Evolutionary conservation across 2,329 filamentous ascomycete genomes (phyloP).

Genomic region (Metarhizium brunneum): DNA sequence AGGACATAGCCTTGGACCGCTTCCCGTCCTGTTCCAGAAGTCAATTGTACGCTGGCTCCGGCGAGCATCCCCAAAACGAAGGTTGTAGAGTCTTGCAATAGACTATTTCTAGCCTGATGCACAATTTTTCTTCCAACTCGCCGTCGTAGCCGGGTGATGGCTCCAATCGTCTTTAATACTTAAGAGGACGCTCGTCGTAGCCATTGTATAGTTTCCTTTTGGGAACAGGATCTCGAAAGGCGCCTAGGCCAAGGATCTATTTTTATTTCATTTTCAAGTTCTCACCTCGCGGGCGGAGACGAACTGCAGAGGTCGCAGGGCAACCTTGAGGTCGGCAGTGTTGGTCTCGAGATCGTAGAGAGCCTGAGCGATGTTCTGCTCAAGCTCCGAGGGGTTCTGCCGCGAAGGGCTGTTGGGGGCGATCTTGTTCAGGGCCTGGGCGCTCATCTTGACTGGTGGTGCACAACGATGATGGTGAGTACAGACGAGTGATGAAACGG

Average conservation of each 20-base stretch:
- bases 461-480: conserved; percentile 22
- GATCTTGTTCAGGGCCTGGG: conserved; percentile 91
- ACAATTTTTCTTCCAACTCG: not conserved
- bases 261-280: conserved; percentile 29
- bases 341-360: conserved; percentile 99
- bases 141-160: conserved; percentile 7
- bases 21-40: conserved; percentile 62
- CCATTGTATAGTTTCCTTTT: conserved; percentile 24
- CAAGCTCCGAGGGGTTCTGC: conserved; percentile 93
- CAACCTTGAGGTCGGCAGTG: conserved; percentile 93
- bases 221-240: conserved; percentile 36
- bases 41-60: conserved; percentile 29
- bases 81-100: conserved; percentile 15
- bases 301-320: conserved; percentile 96
- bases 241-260: conserved; percentile 4
- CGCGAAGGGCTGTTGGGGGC: conserved; percentile 93
- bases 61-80: conserved; percentile 16
- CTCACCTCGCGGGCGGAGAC: conserved; percentile 99
- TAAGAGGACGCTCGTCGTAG: conserved; percentile 15
- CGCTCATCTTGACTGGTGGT: conserved; percentile 49
- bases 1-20: conserved; percentile 63
- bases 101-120: conserved; percentile 9
- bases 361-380: conserved; percentile 92
- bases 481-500: conserved; percentile 15
- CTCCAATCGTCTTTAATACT: not conserved